Evolutionary conservation across 1,284 basidiomycete species (phyloP).

Genomic region (Apiotrichum mycotoxinovorans): DNA sequence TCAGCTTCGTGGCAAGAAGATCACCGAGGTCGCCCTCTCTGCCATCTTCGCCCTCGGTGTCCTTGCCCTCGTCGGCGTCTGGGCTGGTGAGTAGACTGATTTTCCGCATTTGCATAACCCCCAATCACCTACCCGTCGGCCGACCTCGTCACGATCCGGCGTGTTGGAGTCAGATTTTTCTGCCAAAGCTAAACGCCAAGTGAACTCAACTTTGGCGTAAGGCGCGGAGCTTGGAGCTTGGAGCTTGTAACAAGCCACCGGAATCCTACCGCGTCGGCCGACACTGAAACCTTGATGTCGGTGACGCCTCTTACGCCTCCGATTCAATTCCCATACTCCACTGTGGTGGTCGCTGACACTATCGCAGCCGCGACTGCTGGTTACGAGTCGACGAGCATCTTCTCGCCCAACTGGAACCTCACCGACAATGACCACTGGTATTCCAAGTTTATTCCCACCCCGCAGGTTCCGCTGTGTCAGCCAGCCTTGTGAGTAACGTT

Average conservation of each 20-base stretch:
- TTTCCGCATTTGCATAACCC: background rate
- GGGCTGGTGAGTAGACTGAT: constrained; percentile 16
- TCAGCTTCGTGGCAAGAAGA: constrained; percentile 18
- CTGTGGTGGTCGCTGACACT: too few species aligned
- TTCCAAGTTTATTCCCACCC: constrained; percentile 19
- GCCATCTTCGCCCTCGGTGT: constrained; percentile 13
- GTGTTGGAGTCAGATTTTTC: background rate
- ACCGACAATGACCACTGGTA: constrained; percentile 25
- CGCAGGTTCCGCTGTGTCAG: constrained; percentile 15
- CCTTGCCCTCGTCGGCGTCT: constrained; percentile 18
- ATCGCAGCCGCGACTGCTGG: constrained; percentile 18
- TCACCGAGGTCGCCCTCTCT: constrained; percentile 9
- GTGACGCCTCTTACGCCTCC: background rate
- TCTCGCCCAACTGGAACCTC: constrained; percentile 22
- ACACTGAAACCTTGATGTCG: too few species aligned
- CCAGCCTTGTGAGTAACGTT: constrained; percentile 17
- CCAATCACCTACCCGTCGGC: too few species aligned
- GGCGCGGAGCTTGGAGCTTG: background rate
- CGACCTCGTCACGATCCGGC: too few species aligned
- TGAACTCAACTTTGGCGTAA: background rate
- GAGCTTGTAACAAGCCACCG: background rate
- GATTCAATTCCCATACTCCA: too few species aligned
- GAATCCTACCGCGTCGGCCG: background rate
- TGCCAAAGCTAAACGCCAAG: background rate
- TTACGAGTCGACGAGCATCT: constrained; percentile 13